Evolutionary conservation across 2,329 filamentous ascomycete species (phyloP), one percentile per base, ranked within the genome.

Genomic region (Elsinoe arachidis): DNA sequence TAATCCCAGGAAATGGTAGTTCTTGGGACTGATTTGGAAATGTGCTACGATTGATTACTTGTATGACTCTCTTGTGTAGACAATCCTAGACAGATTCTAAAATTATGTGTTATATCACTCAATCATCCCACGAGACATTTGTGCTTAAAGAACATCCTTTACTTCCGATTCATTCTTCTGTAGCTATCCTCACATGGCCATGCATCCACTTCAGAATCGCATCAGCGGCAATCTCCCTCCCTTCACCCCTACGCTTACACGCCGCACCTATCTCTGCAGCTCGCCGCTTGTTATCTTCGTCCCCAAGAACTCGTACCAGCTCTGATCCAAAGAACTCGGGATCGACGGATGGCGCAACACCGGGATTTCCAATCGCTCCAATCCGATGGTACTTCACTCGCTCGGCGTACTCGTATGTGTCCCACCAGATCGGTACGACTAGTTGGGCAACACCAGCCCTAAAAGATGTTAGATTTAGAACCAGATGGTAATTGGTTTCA

Each of bases 331-430:
- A 41, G 35, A 54, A 38, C 1, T 23, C 15, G 2, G 47, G 21
- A 7, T 39, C 56, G 10, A 53, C 39, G 12, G 34, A n/a, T 5
- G 56, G 56, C 9, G 56, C 56, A 12, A 52, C 47, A 9, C n/a
- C 39, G 14, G 30, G 17, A 17, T 54, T 58, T 7, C 56, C 56
- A 21, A 51, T 37, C 1, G 47, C 38, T 1, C 56, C 56, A 0
- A 58, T 54, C 9, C 56, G 26, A 1, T 53, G 56, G 35, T 58
- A 58, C 12, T 58, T 52, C 30, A 37, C 56, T n/a, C 47, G 47
- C 4, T 53, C 52, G 9, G 56, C 56, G 41, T 53, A 58, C 12
- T 58, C 56, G 39, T 58, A 58, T 46, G 56, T 58, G 6, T 58
- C 56, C 21, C 51, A 53, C 56, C 56, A 58, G 14, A 58, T 52